Evolutionary conservation across 2,329 filamentous ascomycete species (phyloP), one percentile per base, ranked within the genome.

Genomic region (Podosphaera fusca): DNA sequence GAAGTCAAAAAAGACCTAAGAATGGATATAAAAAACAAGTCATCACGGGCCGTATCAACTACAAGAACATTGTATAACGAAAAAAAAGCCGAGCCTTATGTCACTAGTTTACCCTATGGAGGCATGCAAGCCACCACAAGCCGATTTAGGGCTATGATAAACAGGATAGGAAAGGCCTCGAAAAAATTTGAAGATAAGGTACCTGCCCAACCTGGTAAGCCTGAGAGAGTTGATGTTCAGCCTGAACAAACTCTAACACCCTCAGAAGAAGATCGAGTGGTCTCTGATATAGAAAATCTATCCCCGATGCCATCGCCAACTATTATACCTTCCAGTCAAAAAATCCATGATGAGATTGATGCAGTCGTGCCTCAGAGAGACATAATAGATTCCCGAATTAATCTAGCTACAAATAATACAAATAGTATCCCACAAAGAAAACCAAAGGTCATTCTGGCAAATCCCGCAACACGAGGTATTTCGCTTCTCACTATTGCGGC

Each of bases 391-490:
- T 42, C 38, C 3, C 38, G n/a, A 6, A 42, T 38, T 6, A 38
- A 6, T 38, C 35, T 38, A 38, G 35, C 35, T 5, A 6, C 35
- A 38, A 10, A 10, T 10, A 52, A 3, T 2, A 10, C 6, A n/a
- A 53, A 53, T 10, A 21, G n/a, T 2, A 10, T 6, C 4, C 49
- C 2, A 21, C 4, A 12, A 4, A 42, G 38, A 42, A 42, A 42
- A 42, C n/a, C 46, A 40, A 61, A 59, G 54, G 58, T 58, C 9
- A 62, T 55, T 47, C 55, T 65, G 29, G 56, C 57, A 10, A 66
- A 65, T 53, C 64, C 65, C 55, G 62, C 62, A 58, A 64, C 63
- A n/a, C 60, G 62, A 55, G 63, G 63, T 21, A 60, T 59, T 53
- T 61, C 63, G 10, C 56, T 66, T 6, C 62, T 63, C 35, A 57